These are phyloP conservation scores for Tylopilus felleus DNA, from an alignment of 768 basidiomycete species.

Conservation along the genomic window DNA sequence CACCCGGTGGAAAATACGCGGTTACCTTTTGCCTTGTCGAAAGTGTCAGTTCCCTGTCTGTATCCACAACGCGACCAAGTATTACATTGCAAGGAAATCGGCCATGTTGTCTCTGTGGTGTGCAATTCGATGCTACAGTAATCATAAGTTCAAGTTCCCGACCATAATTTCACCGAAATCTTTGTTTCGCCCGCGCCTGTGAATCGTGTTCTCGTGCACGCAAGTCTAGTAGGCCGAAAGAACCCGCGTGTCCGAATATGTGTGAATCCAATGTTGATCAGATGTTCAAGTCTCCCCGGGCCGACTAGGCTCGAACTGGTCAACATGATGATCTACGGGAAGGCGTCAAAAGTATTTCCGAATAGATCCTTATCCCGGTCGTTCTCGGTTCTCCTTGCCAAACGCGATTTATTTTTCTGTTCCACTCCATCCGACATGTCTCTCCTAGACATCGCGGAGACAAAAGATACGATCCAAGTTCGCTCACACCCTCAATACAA, in stretches of 20 bases:
- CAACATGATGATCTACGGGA: conserved; percentile 9
- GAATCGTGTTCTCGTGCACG: too few species aligned
- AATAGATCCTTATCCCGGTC: conserved; percentile 14
- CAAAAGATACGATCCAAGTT: conserved; percentile 59
- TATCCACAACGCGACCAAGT: background rate
- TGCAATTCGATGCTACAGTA: too few species aligned
- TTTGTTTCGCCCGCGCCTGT: too few species aligned
- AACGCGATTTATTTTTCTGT: background rate
- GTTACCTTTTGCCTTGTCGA: background rate
- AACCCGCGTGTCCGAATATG: background rate
- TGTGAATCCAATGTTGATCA: background rate
- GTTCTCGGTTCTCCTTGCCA: background rate
- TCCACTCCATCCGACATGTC: conserved; percentile 19
- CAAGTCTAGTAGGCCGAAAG: background rate
- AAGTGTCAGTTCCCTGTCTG: background rate
- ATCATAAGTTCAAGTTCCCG: too few species aligned
- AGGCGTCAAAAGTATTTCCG: background rate
- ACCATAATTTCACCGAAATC: too few species aligned
- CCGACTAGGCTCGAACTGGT: background rate
- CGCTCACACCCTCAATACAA: conserved; percentile 76
- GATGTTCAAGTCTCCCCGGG: background rate
- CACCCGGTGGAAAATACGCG: too few species aligned
- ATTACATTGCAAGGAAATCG: background rate
- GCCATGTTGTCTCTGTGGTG: too few species aligned
- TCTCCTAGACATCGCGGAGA: conserved; percentile 36